Percentiles rank a stretch among this genome's conserved stretches.
phyloP scores from a whole-genome alignment of 1,139 yeast genomes.

The Saccharomyces hybrid region DNA sequence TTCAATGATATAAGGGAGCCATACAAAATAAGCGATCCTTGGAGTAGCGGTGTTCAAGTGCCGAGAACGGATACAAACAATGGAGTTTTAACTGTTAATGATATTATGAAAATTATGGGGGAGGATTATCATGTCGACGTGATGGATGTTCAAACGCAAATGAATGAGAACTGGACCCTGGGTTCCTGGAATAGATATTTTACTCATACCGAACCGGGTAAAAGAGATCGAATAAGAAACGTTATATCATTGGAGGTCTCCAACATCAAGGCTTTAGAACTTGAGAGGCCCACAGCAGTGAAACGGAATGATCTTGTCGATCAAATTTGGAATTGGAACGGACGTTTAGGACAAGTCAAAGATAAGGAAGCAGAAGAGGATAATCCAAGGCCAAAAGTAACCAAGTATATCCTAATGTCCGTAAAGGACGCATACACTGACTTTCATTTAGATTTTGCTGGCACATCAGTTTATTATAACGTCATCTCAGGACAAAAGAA shows the following conservation, averaged over 20 bases:
- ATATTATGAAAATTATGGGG: constrained; percentile 57
- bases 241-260: constrained; percentile 80
- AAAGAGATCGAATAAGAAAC: constrained; percentile 62
- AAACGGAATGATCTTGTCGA: constrained; percentile 63
- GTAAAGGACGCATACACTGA: constrained; percentile 77
- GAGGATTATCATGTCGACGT: constrained; percentile 63
- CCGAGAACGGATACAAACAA: constrained; percentile 34
- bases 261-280: constrained; percentile 40
- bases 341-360: neutral
- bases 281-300: constrained; percentile 61
- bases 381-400: constrained; percentile 55
- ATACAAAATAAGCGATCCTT: constrained; percentile 31
- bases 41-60: constrained; percentile 36
- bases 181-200: constrained; percentile 72
- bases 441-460: constrained; percentile 88
- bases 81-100: constrained; percentile 29
- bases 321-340: constrained; percentile 44
- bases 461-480: constrained; percentile 85
- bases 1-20: constrained; percentile 36
- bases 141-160: constrained; percentile 85
- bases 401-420: constrained; percentile 83
- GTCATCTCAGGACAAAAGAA: constrained; percentile 65
- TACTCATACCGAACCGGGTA: constrained; percentile 33
- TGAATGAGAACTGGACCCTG: constrained; percentile 58
- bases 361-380: constrained; percentile 7